Evolutionary conservation across 805 yeast species (phyloP), one percentile per base, ranked within the genome.

Genomic region (Pichia ethanolica): DNA sequence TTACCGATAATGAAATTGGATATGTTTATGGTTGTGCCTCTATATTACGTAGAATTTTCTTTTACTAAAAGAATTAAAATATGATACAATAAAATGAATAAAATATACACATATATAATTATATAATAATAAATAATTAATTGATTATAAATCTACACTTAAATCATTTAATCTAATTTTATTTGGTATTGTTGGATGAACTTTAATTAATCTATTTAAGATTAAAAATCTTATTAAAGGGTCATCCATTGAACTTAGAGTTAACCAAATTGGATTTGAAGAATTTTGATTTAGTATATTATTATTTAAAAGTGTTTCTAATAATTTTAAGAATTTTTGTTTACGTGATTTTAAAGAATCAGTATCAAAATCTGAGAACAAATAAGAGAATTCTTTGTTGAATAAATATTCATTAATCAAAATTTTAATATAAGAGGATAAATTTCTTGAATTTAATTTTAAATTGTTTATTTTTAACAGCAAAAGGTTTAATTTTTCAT

Each of bases 21-120:
- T 67, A 68, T 37, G 69, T 78, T 2, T 77, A 71, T 52, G 71
- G 71, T 32, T 70, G 73, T 51, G 73, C 76, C 3, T 67, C 77
- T 44, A 62, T 74, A 5, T 67, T 78, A 43, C 73, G 83, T 53
- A 71, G 73, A 56, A 64, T 76, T 35, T 78, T 74, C 57, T 63
- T 74, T 6, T 35, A 38, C 14, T 38, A 42, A 34, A n/a, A 38
- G 11, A 30, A 12, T 11, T 2, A 5, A 35, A 3, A 32, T 12
- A 32, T 7, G 10, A 9, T 20, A 5, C 1, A 14, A 36, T 7
- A 8, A 36, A 36, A 7, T 8, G 2, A 36, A 9, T 38, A 38
- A 7, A 20, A 38, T 4, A 12, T 5, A 38, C 32, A 38, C 30
- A 8, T 36, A 8, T 20, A 38, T 35, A 8, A 7, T 14, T 36